A percentile compares a stretch with the other conserved stretches of the same genome.
Conservation (phyloP, 2,329 filamentous ascomycete species). For the Seiridium unicorne region DNA sequence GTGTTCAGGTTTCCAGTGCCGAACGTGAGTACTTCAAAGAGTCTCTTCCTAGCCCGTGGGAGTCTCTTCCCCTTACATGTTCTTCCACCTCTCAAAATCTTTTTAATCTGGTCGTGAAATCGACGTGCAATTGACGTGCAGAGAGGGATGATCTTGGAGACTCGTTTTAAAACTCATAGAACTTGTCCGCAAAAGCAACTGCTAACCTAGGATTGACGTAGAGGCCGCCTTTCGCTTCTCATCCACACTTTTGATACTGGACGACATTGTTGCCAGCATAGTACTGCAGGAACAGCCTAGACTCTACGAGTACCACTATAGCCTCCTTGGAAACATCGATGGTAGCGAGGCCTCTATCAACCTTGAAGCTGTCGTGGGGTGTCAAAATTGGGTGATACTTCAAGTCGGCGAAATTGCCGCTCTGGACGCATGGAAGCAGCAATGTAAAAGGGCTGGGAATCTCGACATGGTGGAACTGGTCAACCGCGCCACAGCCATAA, state of each 20-base stretch:
- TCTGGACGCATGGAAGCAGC: conserved; percentile 18
- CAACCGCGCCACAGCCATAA: conserved; percentile 13
- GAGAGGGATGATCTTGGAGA: too few relatives aligned
- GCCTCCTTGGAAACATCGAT: conserved; percentile 15
- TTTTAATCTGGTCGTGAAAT: too few relatives aligned
- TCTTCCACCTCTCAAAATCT: too few relatives aligned
- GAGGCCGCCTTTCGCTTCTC: conserved; percentile 34
- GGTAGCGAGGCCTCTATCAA: conserved; percentile 12
- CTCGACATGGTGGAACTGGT: conserved; percentile 18
- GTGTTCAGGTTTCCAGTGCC: conserved; percentile 22
- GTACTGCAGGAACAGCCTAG: conserved; percentile 25
- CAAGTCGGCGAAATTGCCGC: conserved; percentile 16
- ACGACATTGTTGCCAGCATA: conserved; percentile 34
- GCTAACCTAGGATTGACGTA: too few relatives aligned
- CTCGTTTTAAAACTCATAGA: too few relatives aligned
- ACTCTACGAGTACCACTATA: conserved; percentile 22
- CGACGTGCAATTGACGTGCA: too few relatives aligned
- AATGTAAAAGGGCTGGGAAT: conserved; percentile 11
- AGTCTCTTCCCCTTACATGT: too few relatives aligned
- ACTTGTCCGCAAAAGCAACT: too few relatives aligned
- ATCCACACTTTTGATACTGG: conserved; percentile 28
- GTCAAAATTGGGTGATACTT: conserved; percentile 20
- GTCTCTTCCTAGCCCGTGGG: too few relatives aligned
- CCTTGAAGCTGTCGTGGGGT: conserved; percentile 15
- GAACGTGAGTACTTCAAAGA: conserved; percentile 16